phyloP scores from a whole-genome alignment of 768 basidiomycete genomes.

The Boletus reticulatus region DNA sequence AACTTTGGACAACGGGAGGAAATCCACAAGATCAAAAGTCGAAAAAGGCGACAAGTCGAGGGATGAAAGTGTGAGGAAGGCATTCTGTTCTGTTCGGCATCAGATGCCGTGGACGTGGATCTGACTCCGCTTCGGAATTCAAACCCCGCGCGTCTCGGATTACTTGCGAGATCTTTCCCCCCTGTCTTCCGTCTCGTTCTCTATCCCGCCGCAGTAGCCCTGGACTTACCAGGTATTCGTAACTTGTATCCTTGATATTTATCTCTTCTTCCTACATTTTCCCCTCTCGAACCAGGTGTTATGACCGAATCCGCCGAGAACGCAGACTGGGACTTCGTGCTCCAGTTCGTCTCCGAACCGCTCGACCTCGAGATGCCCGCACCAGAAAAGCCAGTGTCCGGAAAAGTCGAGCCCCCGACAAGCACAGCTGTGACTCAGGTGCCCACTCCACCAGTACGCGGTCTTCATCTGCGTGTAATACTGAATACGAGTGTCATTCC shows the following conservation, averaged over 20 bases:
- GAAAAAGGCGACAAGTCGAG: constrained; percentile 18
- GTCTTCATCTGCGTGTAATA: background rate
- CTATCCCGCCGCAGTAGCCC: background rate
- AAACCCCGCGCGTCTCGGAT: constrained; percentile 13
- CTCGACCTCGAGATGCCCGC: constrained; percentile 32
- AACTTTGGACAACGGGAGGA: constrained; percentile 88
- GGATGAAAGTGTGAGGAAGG: background rate
- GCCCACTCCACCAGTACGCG: constrained; percentile 64
- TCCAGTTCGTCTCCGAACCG: constrained; percentile 56
- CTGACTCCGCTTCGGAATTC: constrained; percentile 17
- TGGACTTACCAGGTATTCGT: background rate
- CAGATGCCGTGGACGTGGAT: constrained; percentile 5
- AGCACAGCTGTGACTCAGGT: constrained; percentile 37
- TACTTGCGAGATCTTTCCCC: constrained; percentile 7
- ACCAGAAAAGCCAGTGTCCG: constrained; percentile 37
- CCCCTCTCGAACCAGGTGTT: background rate
- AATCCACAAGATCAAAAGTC: constrained; percentile 65
- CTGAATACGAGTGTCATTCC: constrained; percentile 4
- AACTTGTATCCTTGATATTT: background rate
- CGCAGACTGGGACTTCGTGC: constrained; percentile 59
- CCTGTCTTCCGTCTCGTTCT: constrained; percentile 16
- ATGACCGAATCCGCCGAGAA: constrained; percentile 39
- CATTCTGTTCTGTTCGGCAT: constrained; percentile 6
- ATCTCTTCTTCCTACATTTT: background rate
- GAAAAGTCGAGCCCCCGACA: constrained; percentile 17